These are phyloP conservation scores for Batkoa obscura DNA, from an alignment of 371 early-diverging fungal genomes.

Conservation along the genomic window DNA sequence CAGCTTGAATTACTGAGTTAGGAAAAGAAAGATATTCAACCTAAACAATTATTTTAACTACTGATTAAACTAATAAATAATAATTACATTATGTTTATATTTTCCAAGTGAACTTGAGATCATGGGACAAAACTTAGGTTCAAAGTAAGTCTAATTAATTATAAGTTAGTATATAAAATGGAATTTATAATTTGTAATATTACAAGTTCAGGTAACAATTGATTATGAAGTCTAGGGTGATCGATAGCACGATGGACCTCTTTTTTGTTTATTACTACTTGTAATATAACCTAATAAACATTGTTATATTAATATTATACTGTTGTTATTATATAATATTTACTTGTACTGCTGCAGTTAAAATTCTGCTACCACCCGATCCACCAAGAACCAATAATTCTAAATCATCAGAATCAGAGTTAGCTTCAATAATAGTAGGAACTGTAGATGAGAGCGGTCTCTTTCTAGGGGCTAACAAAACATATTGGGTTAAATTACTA, in stretches of 20 bases:
- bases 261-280: neutral
- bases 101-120: neutral
- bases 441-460: conserved; percentile 83
- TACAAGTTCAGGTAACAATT: conserved; percentile 52
- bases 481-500: too few species aligned
- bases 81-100: neutral
- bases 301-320: conserved; percentile 14
- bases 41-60: neutral
- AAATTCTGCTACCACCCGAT: conserved; percentile 91
- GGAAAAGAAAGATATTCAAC: neutral
- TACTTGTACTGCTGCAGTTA: conserved; percentile 58
- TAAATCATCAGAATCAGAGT: conserved; percentile 35
- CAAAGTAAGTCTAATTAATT: neutral
- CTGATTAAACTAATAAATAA: neutral
- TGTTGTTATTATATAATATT: conserved; percentile 59
- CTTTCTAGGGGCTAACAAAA: conserved; percentile 64
- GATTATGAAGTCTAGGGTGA: conserved; percentile 83
- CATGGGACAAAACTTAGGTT: neutral
- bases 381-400: conserved; percentile 58
- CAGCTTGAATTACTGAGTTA: neutral
- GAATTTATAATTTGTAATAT: neutral
- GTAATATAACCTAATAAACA: too few species aligned
- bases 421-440: conserved; percentile 63
- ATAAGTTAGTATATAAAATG: neutral
- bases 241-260: conserved; percentile 53